Evolutionary conservation across 257 asterid genomes (phyloP), one percentile per base, ranked within the genome.

Genomic region (Paraleonurus japonicus): DNA sequence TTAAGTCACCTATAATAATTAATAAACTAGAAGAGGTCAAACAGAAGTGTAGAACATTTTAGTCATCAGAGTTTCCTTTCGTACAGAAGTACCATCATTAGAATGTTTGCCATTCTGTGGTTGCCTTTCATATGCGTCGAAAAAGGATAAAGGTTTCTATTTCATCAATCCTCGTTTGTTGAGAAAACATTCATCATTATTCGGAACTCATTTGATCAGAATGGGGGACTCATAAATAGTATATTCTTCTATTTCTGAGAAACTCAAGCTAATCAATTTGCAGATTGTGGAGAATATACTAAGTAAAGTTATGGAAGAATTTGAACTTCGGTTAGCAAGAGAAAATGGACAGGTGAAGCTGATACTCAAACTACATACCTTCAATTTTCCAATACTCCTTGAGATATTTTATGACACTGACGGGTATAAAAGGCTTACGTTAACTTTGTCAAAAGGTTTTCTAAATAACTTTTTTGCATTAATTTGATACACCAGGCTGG

Each of bases 221-320:
- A 33, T 26, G 8, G 65, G 60, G 11, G 41, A 53, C 66, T 27
- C 20, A 24, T 59, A n/a, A n/a, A 50, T 39, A 51, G 63, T 61
- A 15, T 23, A 53, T 63, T 70, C 22, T 45, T 69, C 59, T 75
- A 23, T 26, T 51, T 64, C 59, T 77, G 74, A 69, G 67, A 58
- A 62, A 53, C 70, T 70, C 23, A 72, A 39, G 23, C 7, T 55
- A 35, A 64, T 72, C 74, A 57, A 74, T 70, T 64, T 71, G 65
- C 92, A 93, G 98, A 75, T 90, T 78, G 89, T 93, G 78, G 98
- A 89, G 79, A 79, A 61, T 84, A 81, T 90, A 81, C 76, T 93
- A 59, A 81, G 82, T 48, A 83, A 85, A 82, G 89, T 90, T 28
- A 84, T 88, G 90, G 90, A 87, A 71, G 95, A 90, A 82, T 84